Base-by-base conservation (phyloP, 2,329 filamentous ascomycete species). In the Amauroascus niger region DNA sequence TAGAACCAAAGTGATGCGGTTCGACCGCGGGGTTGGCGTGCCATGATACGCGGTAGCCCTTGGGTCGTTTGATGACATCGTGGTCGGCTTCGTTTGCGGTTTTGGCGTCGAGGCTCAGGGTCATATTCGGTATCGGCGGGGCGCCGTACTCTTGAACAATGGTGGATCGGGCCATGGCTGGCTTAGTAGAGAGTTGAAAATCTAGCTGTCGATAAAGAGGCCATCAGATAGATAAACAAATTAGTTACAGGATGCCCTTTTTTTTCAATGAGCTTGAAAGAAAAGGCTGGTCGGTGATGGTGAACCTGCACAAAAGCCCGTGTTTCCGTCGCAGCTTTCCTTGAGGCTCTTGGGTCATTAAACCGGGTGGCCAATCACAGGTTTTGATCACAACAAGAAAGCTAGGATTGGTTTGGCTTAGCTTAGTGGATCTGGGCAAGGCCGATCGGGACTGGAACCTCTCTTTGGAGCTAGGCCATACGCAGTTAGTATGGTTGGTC, bases 1-100 rank as follows among this genome's bases (percentile, higher is more conserved):
- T 90, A 72, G 88, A 86, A 60, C 93, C 93, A 69, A 98, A 98
- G 70, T 98, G 93, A 71, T 97, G 91, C 66, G 87, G 86, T 73
- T 98, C 93, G 67, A 97, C 94, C 56, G 88, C 83, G 1, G 90
- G 87, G 64, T 96, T 96, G 72, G 89, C 88, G 69, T 98, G 93
- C 71, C 90, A 97, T 8, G 91, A 96, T 45, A 98, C 91, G 30
- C 80, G 89, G 72, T 94, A 90, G 61, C 89, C 90, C 65, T 86
- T 84, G 1, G 91, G 90, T 33, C 83, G 80, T 50, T 82, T 81
- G 64, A 96, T 87, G 61, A 83, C 84, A 69, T 87, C 75, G 57
- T 76, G 70, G 57, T 80, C 75, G 39, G 78, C 75, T 60, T 79
- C 75, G 52, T 73, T 67, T 46, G 72, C 67, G 61, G 80, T 75